Percentiles rank a stretch among this genome's conserved stretches.
Conservation (phyloP, 148 eudicot genomes). For the Spergularia bocconei region DNA sequence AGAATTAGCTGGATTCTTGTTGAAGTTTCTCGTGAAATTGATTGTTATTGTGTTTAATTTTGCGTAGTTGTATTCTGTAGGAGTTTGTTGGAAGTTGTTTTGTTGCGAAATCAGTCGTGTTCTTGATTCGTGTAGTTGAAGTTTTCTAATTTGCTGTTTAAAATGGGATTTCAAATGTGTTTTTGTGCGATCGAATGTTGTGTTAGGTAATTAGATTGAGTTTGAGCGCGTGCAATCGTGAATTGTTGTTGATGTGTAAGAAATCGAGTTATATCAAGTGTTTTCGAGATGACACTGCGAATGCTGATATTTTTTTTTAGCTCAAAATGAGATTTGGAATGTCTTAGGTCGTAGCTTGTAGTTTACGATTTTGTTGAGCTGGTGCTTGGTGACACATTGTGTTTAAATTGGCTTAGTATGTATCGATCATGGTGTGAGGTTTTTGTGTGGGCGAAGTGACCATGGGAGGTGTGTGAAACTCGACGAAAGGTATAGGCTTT, state of each 20-base stretch:
- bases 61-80: neutral
- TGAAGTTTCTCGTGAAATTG: neutral
- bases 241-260: too few species aligned
- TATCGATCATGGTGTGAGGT: neutral
- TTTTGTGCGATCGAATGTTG: neutral
- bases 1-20: neutral
- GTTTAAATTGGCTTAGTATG: neutral
- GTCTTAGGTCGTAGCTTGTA: neutral
- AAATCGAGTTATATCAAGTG: too few species aligned
- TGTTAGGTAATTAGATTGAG: too few species aligned
- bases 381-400: neutral
- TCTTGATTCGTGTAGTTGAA: neutral
- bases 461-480: too few species aligned
- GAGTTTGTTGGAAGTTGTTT: neutral
- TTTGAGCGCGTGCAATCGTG: too few species aligned
- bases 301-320: neutral
- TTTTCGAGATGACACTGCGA: too few species aligned
- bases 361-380: neutral
- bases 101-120: too few species aligned
- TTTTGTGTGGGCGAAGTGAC: neutral
- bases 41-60: neutral
- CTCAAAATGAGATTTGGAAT: neutral
- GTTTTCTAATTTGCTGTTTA: neutral
- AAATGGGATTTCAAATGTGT: neutral
- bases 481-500: too few species aligned